A percentile compares a stretch with the other conserved stretches of the same genome.
These are phyloP conservation scores for Curvularia spicifera DNA, from an alignment of 2,329 filamentous ascomycete species.

Conservation along the genomic window DNA sequence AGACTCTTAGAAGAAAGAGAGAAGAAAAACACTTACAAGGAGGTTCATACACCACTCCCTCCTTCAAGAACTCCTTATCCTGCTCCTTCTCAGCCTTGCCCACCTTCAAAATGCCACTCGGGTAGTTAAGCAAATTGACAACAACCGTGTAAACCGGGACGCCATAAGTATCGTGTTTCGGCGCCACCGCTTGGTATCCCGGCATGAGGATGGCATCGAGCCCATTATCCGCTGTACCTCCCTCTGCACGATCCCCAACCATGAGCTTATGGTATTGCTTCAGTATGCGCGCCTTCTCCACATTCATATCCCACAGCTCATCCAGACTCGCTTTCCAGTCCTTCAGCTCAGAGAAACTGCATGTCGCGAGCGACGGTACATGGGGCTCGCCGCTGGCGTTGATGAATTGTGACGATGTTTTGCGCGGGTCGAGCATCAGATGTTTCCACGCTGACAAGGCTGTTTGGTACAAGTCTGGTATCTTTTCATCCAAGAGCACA, in stretches of 20 bases:
- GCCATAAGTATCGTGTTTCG: constrained; percentile 60
- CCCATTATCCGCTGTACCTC: constrained; percentile 41
- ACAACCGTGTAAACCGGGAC: constrained; percentile 56
- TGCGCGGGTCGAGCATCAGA: constrained; percentile 51
- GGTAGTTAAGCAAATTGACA: constrained; percentile 62
- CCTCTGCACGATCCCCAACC: constrained; percentile 8
- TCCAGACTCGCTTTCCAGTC: constrained; percentile 47
- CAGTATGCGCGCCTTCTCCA: constrained; percentile 44
- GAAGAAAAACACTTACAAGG: constrained; percentile 37
- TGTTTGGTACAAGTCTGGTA: constrained; percentile 41
- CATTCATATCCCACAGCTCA: constrained; percentile 53
- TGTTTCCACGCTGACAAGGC: constrained; percentile 51
- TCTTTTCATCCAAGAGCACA: constrained; percentile 32
- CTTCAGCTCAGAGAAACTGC: constrained; percentile 40
- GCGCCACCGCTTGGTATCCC: constrained; percentile 59
- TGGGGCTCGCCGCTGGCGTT: constrained; percentile 53
- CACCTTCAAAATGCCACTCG: constrained; percentile 58
- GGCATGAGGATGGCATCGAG: constrained; percentile 61
- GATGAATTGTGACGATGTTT: constrained; percentile 45
- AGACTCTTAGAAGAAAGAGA: too few species aligned
- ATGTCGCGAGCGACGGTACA: constrained; percentile 50
- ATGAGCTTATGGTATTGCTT: constrained; percentile 54
- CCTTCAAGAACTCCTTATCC: constrained; percentile 47
- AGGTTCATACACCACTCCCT: constrained; percentile 43
- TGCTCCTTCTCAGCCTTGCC: constrained; percentile 51